Percentiles rank a stretch among this genome's conserved stretches.
Evolutionary conservation across 2,329 filamentous ascomycete genomes (phyloP).

Genomic region (Rhexocercosporidium sp.): DNA sequence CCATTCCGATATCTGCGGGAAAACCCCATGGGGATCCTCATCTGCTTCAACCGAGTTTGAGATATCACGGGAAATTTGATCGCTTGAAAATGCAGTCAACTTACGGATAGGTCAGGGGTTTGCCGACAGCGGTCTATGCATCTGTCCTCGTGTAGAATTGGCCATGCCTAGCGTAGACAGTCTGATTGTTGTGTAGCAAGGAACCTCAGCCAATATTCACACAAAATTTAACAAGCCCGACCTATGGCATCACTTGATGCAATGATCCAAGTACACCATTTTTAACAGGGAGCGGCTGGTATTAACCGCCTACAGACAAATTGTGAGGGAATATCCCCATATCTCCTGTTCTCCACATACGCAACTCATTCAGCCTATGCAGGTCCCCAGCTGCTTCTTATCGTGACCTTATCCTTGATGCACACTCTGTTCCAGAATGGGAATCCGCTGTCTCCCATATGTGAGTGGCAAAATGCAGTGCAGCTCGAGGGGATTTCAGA

Average conservation of each 20-base stretch:
- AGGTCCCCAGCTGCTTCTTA: slow-evolving; percentile 4
- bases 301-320: neutral
- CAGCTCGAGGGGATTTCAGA: neutral
- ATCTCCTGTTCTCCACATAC: slow-evolving; percentile 12
- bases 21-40: neutral
- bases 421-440: slow-evolving; percentile 15
- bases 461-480: slow-evolving; percentile 13
- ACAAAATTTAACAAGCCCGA: neutral
- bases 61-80: neutral
- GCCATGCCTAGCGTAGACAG: neutral
- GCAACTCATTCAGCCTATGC: slow-evolving; percentile 16
- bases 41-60: slow-evolving; percentile 11
- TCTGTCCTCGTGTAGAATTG: neutral
- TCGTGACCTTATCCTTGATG: slow-evolving; percentile 14
- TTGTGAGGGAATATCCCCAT: slow-evolving; percentile 1
- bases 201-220: slow-evolving; percentile 2
- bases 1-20: neutral
- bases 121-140: neutral
- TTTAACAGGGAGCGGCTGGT: neutral
- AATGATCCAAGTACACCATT: neutral
- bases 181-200: neutral
- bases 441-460: slow-evolving; percentile 6
- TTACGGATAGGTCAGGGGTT: neutral
- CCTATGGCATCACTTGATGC: neutral
- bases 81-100: neutral